These are phyloP conservation scores for Ascodesmis nigricans DNA, from an alignment of 495 filamentous ascomycete genomes.

Conservation along the genomic window DNA sequence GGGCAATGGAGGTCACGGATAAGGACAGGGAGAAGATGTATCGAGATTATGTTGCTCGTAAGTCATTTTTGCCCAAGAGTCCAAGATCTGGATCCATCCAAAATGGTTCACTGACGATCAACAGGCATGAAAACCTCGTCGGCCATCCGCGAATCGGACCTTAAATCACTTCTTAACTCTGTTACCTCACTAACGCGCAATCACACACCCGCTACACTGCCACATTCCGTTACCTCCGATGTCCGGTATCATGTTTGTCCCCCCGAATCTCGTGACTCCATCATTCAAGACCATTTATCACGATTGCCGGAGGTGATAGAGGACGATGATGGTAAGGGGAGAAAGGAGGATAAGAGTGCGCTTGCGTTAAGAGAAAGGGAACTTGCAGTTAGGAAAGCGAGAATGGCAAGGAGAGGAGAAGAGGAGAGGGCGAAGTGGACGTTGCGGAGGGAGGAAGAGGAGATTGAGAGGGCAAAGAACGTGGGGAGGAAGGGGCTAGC, in stretches of 20 bases:
- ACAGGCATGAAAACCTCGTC: conserved; percentile 47
- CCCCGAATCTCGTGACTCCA: conserved; percentile 41
- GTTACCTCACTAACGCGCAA: conserved; percentile 44
- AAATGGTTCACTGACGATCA: conserved; percentile 6
- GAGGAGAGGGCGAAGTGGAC: conserved; percentile 15
- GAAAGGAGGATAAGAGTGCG: conserved; percentile 13
- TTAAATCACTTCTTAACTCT: conserved; percentile 52
- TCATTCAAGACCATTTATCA: conserved; percentile 56
- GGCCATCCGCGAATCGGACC: conserved; percentile 52
- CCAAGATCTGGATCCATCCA: too few relatives aligned
- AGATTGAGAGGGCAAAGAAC: conserved; percentile 20
- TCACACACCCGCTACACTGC: conserved; percentile 41
- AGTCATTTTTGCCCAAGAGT: conserved; percentile 3
- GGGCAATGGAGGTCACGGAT: conserved; percentile 48
- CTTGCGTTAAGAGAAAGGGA: conserved; percentile 19
- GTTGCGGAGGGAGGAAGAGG: conserved; percentile 16
- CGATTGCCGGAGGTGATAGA: conserved; percentile 40
- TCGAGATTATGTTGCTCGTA: conserved; percentile 56
- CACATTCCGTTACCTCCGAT: conserved; percentile 46
- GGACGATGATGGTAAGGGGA: conserved; percentile 28
- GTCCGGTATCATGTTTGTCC: conserved; percentile 62
- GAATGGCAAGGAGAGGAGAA: conserved; percentile 14
- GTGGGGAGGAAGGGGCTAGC: conserved; percentile 20
- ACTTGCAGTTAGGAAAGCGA: conserved; percentile 14
- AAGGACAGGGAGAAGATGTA: conserved; percentile 84